phyloP scores from a whole-genome alignment of 495 filamentous ascomycete species.

The Coniosporium apollinis region DNA sequence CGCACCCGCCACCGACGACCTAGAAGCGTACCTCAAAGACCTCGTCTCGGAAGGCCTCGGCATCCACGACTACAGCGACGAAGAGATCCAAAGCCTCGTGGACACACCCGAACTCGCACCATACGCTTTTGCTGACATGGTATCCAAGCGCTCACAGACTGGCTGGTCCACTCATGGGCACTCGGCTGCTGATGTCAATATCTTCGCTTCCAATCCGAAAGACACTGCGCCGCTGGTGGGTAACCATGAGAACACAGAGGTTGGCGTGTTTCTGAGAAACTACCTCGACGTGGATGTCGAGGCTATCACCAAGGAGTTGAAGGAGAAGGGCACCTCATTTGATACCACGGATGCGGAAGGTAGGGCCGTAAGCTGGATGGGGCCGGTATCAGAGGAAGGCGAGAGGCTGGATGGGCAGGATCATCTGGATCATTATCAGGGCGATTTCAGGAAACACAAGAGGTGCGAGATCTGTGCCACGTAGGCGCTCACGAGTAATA shows the following conservation, averaged over 20 bases:
- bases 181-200: constrained; percentile 79
- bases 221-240: constrained; percentile 42
- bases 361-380: constrained; percentile 18
- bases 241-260: constrained; percentile 89
- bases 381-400: constrained; percentile 13
- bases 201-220: constrained; percentile 46
- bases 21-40: constrained; percentile 40
- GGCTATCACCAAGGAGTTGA: constrained; percentile 54
- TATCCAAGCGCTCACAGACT: constrained; percentile 71
- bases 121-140: constrained; percentile 63
- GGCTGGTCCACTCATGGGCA: constrained; percentile 91
- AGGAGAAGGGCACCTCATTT: constrained; percentile 31
- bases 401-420: constrained; percentile 23
- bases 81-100: constrained; percentile 54
- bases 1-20: constrained; percentile 15
- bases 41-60: constrained; percentile 54
- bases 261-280: constrained; percentile 60
- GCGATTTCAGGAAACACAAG: constrained; percentile 18
- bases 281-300: constrained; percentile 72
- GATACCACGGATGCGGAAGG: constrained; percentile 9
- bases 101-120: constrained; percentile 30
- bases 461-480: constrained; percentile 12
- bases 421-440: constrained; percentile 23
- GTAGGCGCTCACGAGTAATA: too few species aligned
- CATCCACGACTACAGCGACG: constrained; percentile 51